Base-by-base conservation (phyloP, 441 rosid species). In the Sinapis alba region DNA sequence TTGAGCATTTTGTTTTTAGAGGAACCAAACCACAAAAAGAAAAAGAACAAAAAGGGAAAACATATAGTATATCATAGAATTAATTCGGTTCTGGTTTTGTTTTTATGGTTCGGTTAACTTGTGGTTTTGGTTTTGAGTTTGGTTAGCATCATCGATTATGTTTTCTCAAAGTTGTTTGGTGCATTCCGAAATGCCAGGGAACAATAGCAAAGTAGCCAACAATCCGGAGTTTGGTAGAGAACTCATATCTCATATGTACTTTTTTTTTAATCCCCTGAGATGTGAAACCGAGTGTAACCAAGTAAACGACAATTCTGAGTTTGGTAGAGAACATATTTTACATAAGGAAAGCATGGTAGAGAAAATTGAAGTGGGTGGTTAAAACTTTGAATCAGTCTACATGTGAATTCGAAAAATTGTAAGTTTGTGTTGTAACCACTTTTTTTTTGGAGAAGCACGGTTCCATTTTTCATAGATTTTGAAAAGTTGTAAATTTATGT, bases 1-100 rank as follows among this genome's bases (percentile, higher is more conserved):
- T 62, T 69, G 70, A 54, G 41, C 65, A 43, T 62, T 62, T 53
- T 62, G 57, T 0, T n/a, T 51, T 38, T 32, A 36, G 50, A 75
- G 15, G 32, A 69, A 36, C 34, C 57, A 58, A 61, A 75, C n/a
- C n/a, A n/a, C n/a, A n/a, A n/a, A n/a, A n/a, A n/a, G n/a, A n/a
- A n/a, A n/a, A n/a, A n/a, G n/a, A n/a, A n/a, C n/a, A n/a, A n/a
- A n/a, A n/a, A n/a, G n/a, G n/a, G n/a, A n/a, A n/a, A n/a, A n/a
- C n/a, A n/a, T n/a, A n/a, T n/a, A n/a, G n/a, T n/a, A n/a, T n/a
- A n/a, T n/a, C n/a, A n/a, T n/a, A n/a, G n/a, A n/a, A n/a, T n/a
- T n/a, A n/a, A n/a, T n/a, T n/a, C n/a, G n/a, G n/a, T n/a, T n/a
- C n/a, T n/a, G n/a, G n/a, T 66, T 67, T 50, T 67, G 72, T 27